Evolutionary conservation across 2,329 filamentous ascomycete genomes (phyloP), one percentile per base, ranked within the genome.

Genomic region (Claviceps humidiphila): DNA sequence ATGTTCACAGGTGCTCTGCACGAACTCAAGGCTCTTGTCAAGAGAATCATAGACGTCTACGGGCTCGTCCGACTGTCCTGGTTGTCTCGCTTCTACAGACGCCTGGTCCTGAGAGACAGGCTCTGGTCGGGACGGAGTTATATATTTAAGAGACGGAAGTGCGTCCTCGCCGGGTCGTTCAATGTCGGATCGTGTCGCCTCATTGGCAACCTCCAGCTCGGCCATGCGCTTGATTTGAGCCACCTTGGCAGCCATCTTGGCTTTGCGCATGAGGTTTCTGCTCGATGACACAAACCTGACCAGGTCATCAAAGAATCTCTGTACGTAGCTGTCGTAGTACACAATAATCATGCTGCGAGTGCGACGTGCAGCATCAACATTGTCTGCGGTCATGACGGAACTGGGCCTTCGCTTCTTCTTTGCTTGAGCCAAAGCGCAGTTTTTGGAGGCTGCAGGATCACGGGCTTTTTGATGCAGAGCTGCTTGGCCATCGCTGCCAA

Each of bases 291-390:
- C 82, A 52, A 86, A 85, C 56, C 88, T 84, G 53, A 95, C 89
- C 49, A 95, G 71, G 52, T 84, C 76, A 60, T 95, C 89, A 58
- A 96, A 89, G 41, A 84, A 81, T 49, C 81, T 81, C 64, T 96
- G 89, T 3, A 94, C 84, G 56, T 88, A 84, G 58, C 85, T 87
- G 64, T 96, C 90, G 64, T 96, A 96, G 67, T 89, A 90, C n/a
- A 96, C 86, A 42, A 93, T 83, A 42, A 91, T 84, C 75, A 88
- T 85, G 53, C 77, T 83, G 58, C 85, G 80, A 3, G 81, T 82
- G 51, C 86, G 81, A 64, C 85, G 85, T 56, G 81, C 79, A 11
- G 72, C 66, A 1, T 72, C 64, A 2, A 68, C 64, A 11, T 77
- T 74, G 40, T 71, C 70, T 39, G 67, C 71, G 43, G 76, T 80